These are phyloP conservation scores for Zygoascus hellenicus DNA, from an alignment of 1,139 yeast species.

Conservation along the genomic window DNA sequence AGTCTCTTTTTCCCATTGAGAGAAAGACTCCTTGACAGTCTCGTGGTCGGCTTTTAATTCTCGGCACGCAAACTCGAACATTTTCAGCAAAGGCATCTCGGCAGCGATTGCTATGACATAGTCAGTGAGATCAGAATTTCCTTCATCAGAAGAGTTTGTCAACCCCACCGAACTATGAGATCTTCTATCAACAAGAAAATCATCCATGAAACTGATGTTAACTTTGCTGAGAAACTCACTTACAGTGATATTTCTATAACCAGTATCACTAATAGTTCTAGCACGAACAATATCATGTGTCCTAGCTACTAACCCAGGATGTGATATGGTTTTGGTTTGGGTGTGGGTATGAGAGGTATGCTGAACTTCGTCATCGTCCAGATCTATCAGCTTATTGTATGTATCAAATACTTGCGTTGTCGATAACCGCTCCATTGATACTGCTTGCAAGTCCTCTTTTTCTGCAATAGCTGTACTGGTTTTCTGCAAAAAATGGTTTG, in stretches of 20 bases:
- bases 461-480: too few species aligned
- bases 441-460: too few species aligned
- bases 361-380: constrained; percentile 1
- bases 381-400: constrained; percentile 10
- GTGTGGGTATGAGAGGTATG: constrained; percentile 1
- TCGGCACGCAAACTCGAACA: constrained; percentile 39
- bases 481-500: neutral
- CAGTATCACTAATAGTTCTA: constrained; percentile 6
- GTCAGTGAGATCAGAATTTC: constrained; percentile 24
- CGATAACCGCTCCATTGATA: neutral
- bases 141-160: constrained; percentile 15
- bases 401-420: constrained; percentile 11
- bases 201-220: constrained; percentile 32
- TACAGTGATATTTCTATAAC: constrained; percentile 22
- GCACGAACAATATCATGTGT: constrained; percentile 8
- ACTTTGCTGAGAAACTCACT: constrained; percentile 29
- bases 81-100: constrained; percentile 29
- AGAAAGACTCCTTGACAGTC: constrained; percentile 41
- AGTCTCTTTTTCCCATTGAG: constrained; percentile 42
- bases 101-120: constrained; percentile 25
- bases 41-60: constrained; percentile 48
- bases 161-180: constrained; percentile 27
- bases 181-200: constrained; percentile 27
- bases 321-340: constrained; percentile 5
- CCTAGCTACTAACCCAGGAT: constrained; percentile 7